Percentiles rank a stretch among this genome's conserved stretches.
These are phyloP conservation scores for Bifiguratus adelaidae DNA, from an alignment of 192 early-diverging fungal genomes.

Conservation along the genomic window DNA sequence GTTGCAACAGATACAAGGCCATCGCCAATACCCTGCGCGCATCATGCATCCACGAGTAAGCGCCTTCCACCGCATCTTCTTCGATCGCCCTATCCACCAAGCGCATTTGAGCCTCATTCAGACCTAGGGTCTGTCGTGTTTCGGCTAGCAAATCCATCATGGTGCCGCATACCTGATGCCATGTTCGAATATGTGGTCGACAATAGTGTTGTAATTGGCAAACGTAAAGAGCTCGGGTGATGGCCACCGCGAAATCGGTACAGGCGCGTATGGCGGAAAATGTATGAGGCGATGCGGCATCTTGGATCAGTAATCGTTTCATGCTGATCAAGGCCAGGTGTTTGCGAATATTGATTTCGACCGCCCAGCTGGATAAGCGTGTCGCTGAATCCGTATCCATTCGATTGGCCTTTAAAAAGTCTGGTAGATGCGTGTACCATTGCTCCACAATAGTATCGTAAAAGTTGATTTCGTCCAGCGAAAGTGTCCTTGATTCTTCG, in stretches of 20 bases:
- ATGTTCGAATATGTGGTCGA: constrained; percentile 5
- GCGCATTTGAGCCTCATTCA: neutral
- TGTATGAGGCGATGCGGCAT: neutral
- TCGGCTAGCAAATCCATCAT: constrained; percentile 4
- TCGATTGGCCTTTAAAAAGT: neutral
- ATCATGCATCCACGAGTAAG: neutral
- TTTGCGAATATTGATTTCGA: constrained; percentile 5
- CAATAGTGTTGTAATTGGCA: constrained; percentile 5
- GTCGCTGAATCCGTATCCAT: no score
- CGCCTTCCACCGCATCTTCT: neutral
- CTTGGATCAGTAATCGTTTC: constrained; percentile 3
- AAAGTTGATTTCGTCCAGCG: neutral
- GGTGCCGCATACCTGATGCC: constrained; percentile 4
- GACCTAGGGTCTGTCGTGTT: neutral
- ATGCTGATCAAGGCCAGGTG: constrained; percentile 2
- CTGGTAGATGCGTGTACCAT: constrained; percentile 4
- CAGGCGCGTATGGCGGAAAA: neutral
- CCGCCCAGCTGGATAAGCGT: no score
- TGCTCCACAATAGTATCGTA: neutral
- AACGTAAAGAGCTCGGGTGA: constrained; percentile 1
- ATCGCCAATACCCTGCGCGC: neutral
- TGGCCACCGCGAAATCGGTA: neutral
- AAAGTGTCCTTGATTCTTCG: neutral
- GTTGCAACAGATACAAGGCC: constrained; percentile 1
- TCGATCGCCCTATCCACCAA: neutral